phyloP scores from a whole-genome alignment of 1,284 basidiomycete genomes.

The Limonomyces culmigenus region DNA sequence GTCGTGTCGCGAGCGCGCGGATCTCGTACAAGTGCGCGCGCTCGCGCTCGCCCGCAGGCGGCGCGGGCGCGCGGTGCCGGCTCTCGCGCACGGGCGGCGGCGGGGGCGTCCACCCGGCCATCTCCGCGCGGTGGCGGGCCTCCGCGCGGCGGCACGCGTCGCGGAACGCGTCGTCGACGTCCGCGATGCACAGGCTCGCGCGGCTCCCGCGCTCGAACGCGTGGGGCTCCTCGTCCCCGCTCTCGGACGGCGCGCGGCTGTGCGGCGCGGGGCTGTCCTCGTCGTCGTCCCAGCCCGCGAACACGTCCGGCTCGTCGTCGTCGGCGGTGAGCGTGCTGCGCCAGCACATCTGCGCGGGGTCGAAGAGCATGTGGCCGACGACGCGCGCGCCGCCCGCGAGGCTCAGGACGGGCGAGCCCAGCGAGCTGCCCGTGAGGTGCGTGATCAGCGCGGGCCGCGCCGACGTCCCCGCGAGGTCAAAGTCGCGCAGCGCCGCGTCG shows the following conservation, averaged over 20 bases:
- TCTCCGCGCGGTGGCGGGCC: conserved; percentile 63
- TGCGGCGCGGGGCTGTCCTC: conserved; percentile 29
- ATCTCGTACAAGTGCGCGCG: conserved; percentile 60
- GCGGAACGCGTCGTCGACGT: conserved; percentile 57
- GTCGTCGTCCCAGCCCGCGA: conserved; percentile 78
- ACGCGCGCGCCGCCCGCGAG: conserved; percentile 64
- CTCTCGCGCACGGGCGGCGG: conserved; percentile 10
- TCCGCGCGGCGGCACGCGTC: conserved; percentile 61
- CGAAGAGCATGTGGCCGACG: conserved; percentile 96
- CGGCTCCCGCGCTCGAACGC: conserved; percentile 51
- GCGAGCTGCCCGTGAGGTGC: conserved; percentile 67
- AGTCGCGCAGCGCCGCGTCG: conserved; percentile 77
- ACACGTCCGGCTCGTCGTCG: conserved; percentile 86
- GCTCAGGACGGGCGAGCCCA: conserved; percentile 65
- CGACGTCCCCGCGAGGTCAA: conserved; percentile 72
- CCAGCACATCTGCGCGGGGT: conserved; percentile 90
- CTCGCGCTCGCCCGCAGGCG: conserved; percentile 28
- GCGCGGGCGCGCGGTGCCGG: conserved; percentile 22
- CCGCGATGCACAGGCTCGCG: conserved; percentile 62
- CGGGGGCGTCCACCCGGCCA: conserved; percentile 62
- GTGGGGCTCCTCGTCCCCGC: conserved; percentile 42
- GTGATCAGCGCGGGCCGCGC: conserved; percentile 92
- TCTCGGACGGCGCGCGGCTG: conserved; percentile 25
- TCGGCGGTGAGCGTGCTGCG: conserved; percentile 69
- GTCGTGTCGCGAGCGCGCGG: conserved; percentile 61